A percentile compares a stretch with the other conserved stretches of the same genome.
Evolutionary conservation across 2,329 filamentous ascomycete genomes (phyloP).

Genomic region (Karstenula rhodostoma): DNA sequence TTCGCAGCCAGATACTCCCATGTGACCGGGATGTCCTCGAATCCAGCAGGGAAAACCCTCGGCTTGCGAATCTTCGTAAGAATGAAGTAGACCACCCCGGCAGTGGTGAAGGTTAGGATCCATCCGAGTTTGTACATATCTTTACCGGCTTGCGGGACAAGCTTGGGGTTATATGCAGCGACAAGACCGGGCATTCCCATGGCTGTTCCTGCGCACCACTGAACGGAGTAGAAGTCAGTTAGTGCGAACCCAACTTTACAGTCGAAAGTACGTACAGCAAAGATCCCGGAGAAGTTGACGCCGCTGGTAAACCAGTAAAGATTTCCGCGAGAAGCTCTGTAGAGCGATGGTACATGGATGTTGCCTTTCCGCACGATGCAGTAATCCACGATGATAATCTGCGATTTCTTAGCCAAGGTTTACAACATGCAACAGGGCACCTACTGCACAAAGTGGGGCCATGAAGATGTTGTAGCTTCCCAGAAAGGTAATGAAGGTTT

Average conservation of each 20-base stretch:
- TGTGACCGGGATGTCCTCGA: slow-evolving; percentile 24
- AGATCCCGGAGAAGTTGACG: slow-evolving; percentile 43
- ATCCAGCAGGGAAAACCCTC: slow-evolving; percentile 27
- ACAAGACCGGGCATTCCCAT: slow-evolving; percentile 47
- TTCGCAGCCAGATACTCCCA: slow-evolving; percentile 38
- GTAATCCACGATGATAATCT: slow-evolving; percentile 53
- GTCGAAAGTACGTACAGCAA: slow-evolving; percentile 32
- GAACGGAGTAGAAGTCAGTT: slow-evolving; percentile 10
- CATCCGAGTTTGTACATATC: slow-evolving; percentile 47
- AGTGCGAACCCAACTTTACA: slow-evolving; percentile 30
- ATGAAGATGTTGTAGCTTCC: slow-evolving; percentile 54
- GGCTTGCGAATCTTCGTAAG: slow-evolving; percentile 28
- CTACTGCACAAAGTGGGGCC: slow-evolving; percentile 47
- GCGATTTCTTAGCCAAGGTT: background rate
- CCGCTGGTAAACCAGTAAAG: slow-evolving; percentile 46
- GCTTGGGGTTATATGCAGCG: slow-evolving; percentile 39
- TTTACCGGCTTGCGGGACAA: slow-evolving; percentile 41
- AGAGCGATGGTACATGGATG: slow-evolving; percentile 51
- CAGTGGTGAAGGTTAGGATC: slow-evolving; percentile 43
- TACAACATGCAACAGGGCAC: background rate
- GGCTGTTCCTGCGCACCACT: slow-evolving; percentile 34
- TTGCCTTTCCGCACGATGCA: slow-evolving; percentile 51
- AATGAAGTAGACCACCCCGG: slow-evolving; percentile 38
- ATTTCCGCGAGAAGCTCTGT: slow-evolving; percentile 24
- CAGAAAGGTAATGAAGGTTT: slow-evolving; percentile 54